phyloP scores from a whole-genome alignment of 768 basidiomycete genomes.

The Tylopilus sp. region DNA sequence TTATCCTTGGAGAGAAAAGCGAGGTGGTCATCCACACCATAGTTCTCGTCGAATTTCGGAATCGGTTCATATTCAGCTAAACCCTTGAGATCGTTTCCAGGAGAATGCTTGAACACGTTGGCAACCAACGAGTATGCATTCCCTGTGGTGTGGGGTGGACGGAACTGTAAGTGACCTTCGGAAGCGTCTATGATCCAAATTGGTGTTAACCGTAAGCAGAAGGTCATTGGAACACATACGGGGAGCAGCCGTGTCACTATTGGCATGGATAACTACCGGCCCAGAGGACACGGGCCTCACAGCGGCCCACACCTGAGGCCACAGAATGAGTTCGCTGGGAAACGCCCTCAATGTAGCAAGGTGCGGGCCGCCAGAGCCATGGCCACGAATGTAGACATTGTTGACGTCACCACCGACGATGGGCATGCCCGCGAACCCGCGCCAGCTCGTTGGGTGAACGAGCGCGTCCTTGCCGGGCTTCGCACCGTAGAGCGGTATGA shows the following conservation, averaged over 20 bases:
- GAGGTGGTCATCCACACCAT: not conserved
- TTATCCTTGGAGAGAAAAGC: not conserved
- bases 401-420: conserved; percentile 4
- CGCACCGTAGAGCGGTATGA: conserved; percentile 3
- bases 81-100: not conserved
- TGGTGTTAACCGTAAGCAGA: too few species aligned
- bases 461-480: not conserved
- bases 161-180: not conserved
- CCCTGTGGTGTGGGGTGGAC: conserved; percentile 5
- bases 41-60: not conserved
- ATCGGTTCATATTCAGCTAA: not conserved
- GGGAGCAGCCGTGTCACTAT: not conserved
- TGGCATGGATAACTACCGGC: not conserved
- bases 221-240: too few species aligned
- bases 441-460: not conserved
- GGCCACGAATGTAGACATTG: conserved; percentile 5
- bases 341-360: conserved; percentile 2
- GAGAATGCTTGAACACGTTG: not conserved
- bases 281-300: not conserved
- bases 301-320: not conserved
- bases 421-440: conserved; percentile 4
- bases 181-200: conserved; percentile 1
- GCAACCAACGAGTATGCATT: conserved; percentile 8
- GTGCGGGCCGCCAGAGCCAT: not conserved
- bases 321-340: conserved; percentile 5